These are phyloP conservation scores for Alternaria brassicicola DNA, from an alignment of 2,329 filamentous ascomycete species.

Conservation along the genomic window DNA sequence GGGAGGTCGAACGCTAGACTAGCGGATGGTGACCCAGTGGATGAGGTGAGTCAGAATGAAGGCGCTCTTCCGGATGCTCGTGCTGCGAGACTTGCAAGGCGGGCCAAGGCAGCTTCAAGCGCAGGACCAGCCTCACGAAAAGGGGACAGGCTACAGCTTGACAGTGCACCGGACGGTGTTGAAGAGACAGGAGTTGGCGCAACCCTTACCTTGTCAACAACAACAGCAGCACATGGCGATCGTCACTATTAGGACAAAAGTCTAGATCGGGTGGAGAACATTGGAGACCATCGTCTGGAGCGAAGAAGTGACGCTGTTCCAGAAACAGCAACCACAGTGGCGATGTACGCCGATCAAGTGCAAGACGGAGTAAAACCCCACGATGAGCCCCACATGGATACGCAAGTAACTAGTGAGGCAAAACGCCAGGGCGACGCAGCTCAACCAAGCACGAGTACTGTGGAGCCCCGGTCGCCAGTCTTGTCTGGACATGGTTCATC, in stretches of 20 bases:
- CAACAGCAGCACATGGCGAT: background rate
- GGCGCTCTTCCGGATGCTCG: constrained; percentile 10
- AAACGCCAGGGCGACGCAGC: background rate
- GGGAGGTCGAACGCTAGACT: background rate
- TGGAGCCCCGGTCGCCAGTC: background rate
- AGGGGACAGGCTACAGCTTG: background rate
- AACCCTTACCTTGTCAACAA: background rate
- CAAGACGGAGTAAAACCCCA: background rate
- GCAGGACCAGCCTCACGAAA: background rate
- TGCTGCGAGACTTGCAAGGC: constrained; percentile 10
- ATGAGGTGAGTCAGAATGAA: background rate
- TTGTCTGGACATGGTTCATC: background rate
- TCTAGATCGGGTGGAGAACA: background rate
- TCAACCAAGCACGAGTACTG: background rate
- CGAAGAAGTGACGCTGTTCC: constrained; percentile 1
- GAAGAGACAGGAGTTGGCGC: background rate
- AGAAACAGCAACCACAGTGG: background rate
- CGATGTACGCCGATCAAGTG: constrained; percentile 3
- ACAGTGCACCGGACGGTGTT: background rate
- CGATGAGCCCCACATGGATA: constrained; percentile 2
- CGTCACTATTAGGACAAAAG: background rate
- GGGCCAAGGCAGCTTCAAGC: constrained; percentile 5
- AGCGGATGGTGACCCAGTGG: background rate
- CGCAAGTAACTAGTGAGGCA: background rate
- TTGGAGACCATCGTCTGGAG: background rate